Evolutionary conservation across 805 yeast genomes (phyloP), one percentile per base, ranked within the genome.

Genomic region (Schwanniomyces vanrijiae): DNA sequence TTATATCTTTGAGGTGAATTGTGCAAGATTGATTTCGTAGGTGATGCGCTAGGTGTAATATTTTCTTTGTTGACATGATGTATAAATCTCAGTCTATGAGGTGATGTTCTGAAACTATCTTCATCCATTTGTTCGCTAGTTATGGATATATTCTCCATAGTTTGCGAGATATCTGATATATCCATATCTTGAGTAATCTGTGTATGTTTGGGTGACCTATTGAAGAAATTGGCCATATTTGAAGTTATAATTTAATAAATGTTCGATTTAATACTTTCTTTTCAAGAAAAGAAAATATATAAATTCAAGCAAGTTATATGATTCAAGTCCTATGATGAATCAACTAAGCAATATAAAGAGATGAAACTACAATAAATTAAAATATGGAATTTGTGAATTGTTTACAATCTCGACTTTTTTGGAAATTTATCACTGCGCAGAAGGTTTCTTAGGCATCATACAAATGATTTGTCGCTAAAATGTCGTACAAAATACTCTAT

Each of bases 141-240:
- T 24, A 73, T 62, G 26, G 75, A 70, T 11, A 72, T 73, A 50
- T 73, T 73, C 54, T 73, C 78, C 64, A 73, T 63, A 34, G 69
- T 60, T 47, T 70, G 76, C 9, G 76, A 70, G 33, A 73, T 58
- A 45, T 71, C 74, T 16, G 68, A 68, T 39, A 73, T 53, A 37
- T 61, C 64, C 40, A 44, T 35, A 22, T 44, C 47, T 19, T 33
- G 43, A 14, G 19, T 25, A 18, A 16, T 37, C 9, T 34, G 25
- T 37, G 51, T 52, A 39, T 52, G 56, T 37, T 53, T 53, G 18
- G 46, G 41, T n/a, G 45, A 45, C 38, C 44, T 48, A 26, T 21
- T 44, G 24, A 44, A 44, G 20, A 44, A 44, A 31, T 44, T 44
- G 16, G 47, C 18, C 47, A 44, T 44, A n/a, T 25, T 44, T 5